Percentiles rank a stretch among this genome's conserved stretches.
These are phyloP conservation scores for Aureobasidium subglaciale DNA, from an alignment of 2,329 filamentous ascomycete genomes.

Conservation along the genomic window DNA sequence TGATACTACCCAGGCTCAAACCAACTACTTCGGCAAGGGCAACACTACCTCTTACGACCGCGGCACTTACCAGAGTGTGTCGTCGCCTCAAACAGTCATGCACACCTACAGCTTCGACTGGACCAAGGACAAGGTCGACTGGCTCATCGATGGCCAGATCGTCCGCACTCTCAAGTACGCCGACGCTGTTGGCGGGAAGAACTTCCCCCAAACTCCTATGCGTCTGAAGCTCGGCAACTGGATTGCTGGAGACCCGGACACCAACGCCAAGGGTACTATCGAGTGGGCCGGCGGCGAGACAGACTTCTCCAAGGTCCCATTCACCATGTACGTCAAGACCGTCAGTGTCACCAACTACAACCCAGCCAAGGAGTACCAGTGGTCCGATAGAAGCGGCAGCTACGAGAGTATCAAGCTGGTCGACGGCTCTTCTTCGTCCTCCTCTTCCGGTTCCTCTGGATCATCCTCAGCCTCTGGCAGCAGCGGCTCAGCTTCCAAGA, in stretches of 20 bases:
- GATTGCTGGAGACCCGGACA: constrained; percentile 40
- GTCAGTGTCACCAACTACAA: constrained; percentile 48
- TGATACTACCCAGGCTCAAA: constrained; percentile 55
- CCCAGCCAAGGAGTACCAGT: constrained; percentile 45
- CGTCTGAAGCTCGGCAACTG: constrained; percentile 50
- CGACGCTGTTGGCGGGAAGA: constrained; percentile 57
- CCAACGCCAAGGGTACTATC: constrained; percentile 50
- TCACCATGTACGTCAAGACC: constrained; percentile 45
- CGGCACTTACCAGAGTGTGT: constrained; percentile 54
- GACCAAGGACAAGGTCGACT: constrained; percentile 53
- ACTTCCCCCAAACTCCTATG: constrained; percentile 77
- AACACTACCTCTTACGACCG: constrained; percentile 65
- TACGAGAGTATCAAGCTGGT: constrained; percentile 43
- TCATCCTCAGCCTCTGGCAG: neutral
- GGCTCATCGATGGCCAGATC: constrained; percentile 60
- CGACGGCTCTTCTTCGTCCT: neutral
- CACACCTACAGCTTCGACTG: constrained; percentile 67
- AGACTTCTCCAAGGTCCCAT: constrained; percentile 42
- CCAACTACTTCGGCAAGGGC: constrained; percentile 72
- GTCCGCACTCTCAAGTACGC: constrained; percentile 62
- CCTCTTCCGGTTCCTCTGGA: neutral
- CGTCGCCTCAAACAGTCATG: constrained; percentile 47
- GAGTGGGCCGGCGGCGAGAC: constrained; percentile 59
- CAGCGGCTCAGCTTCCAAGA: neutral
- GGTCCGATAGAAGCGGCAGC: constrained; percentile 41